Evolutionary conservation across 2,329 filamentous ascomycete genomes (phyloP), one percentile per base, ranked within the genome.

Genomic region (Epichloe brachyelytri): DNA sequence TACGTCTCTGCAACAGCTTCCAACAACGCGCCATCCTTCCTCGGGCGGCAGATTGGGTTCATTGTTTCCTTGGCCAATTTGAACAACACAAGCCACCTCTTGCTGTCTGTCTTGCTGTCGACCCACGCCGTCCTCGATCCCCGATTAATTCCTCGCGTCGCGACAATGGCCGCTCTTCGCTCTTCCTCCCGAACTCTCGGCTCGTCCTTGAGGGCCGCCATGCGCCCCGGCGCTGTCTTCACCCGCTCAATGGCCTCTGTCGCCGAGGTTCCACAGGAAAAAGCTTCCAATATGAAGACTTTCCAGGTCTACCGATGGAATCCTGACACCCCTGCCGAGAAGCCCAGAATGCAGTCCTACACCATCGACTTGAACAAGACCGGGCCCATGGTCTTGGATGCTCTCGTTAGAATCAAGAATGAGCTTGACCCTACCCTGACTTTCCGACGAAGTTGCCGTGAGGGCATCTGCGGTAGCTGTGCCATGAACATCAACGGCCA

Each of bases 401-500:
- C 93, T 51, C 75, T 98, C 63, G 93, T 98, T 69, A 79, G 91
- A 63, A 96, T 98, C 74, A 98, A 98, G 86, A 98, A 98, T 71
- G 93, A 98, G 79, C 72, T 95, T 57, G 93, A 98, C 71, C 89
- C 93, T 48, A 97, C 93, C 44, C 73, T 98, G 64, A 97, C 93
- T 50, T 98, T 98, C 79, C 82, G 93, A 67, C 75, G 93, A 70
- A 94, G 87, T 71, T 98, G 93, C 75, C 80, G 93, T 73, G 93
- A 98, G 79, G 93, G 93, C 61, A 98, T 98, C 65, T 98, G 93
- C 68, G 93, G 93, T 60, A 95, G 88, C 71, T 98, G 93, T 69
- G 93, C 93, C 59, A 98, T 98, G 93, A 98, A 98, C 78, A 97
- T 98, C 69, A 94, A 97, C 70, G 93, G 93, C 69, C 86, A 94